Evolutionary conservation across 495 filamentous ascomycete species (phyloP).

Genomic region (Hypoxylon fuscum): DNA sequence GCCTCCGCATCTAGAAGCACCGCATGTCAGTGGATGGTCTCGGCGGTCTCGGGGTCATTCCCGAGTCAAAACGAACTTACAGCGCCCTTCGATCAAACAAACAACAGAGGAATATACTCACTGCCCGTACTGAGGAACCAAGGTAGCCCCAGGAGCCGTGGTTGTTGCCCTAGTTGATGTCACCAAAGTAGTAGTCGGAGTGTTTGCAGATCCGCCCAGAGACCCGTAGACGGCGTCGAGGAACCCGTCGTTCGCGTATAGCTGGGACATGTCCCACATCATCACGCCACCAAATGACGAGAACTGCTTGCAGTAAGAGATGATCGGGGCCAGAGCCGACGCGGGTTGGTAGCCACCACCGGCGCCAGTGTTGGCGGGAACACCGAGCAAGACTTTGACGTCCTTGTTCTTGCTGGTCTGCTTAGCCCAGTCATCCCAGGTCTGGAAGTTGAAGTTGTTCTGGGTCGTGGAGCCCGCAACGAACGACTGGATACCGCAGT

Average conservation of each 20-base stretch:
- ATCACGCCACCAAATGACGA: constrained; percentile 74
- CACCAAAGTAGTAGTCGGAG: constrained; percentile 32
- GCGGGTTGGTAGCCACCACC: constrained; percentile 66
- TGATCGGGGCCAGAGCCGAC: constrained; percentile 54
- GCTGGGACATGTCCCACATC: constrained; percentile 76
- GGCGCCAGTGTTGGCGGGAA: constrained; percentile 69
- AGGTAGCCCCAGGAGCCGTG: constrained; percentile 20
- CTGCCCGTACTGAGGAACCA: constrained; percentile 52
- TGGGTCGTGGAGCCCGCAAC: constrained; percentile 53
- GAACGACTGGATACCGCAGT: constrained; percentile 68
- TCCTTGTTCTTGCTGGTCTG: constrained; percentile 65
- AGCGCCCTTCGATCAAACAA: background rate
- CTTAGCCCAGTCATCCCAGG: constrained; percentile 78
- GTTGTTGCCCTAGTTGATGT: constrained; percentile 20
- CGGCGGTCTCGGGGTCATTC: background rate
- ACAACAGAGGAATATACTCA: constrained; percentile 19
- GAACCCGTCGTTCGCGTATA: constrained; percentile 66
- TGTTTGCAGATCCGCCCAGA: constrained; percentile 33
- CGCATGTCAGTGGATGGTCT: constrained; percentile 18
- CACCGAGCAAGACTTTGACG: constrained; percentile 72
- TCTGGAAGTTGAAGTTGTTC: constrained; percentile 72
- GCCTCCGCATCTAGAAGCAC: constrained; percentile 47
- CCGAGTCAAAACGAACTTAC: constrained; percentile 10
- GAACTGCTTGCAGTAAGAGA: constrained; percentile 62
- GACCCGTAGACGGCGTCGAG: constrained; percentile 52